Conservation (phyloP, 306 rosid species). For the Casuarina glauca region DNA sequence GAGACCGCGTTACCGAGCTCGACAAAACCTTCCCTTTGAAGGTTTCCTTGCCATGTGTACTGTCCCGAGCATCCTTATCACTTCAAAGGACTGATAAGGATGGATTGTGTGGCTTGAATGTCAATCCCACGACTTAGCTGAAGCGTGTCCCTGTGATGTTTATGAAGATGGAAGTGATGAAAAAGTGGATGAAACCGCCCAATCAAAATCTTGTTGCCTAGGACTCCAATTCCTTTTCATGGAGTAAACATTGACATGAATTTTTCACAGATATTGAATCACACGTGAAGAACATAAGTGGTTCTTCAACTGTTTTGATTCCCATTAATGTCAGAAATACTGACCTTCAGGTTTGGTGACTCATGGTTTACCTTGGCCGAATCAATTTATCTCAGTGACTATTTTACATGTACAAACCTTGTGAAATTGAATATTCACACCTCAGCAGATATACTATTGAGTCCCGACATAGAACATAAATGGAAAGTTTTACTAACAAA, state of each 20-base stretch:
- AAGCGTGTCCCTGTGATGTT: neutral
- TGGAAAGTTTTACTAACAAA: no score
- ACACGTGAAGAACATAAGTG: no score
- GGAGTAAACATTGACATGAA: neutral
- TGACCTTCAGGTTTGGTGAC: no score
- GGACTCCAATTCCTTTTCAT: neutral
- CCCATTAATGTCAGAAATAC: no score
- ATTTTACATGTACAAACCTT: no score
- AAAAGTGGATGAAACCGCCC: neutral
- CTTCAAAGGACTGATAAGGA: neutral
- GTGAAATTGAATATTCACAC: no score
- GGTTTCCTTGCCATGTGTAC: neutral
- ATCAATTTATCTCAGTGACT: no score
- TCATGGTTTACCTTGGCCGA: no score
- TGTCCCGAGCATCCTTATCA: neutral
- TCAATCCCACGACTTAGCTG: neutral
- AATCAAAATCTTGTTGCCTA: neutral
- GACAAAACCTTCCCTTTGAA: neutral
- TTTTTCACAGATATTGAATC: no score
- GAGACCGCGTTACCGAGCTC: neutral
- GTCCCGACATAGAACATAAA: no score
- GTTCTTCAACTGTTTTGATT: no score
- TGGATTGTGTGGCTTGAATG: neutral
- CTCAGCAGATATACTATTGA: no score
- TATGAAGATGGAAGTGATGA: neutral